phyloP scores from a whole-genome alignment of 2,329 filamentous ascomycete species.

The Pseudophaeomoniella oleicola region DNA sequence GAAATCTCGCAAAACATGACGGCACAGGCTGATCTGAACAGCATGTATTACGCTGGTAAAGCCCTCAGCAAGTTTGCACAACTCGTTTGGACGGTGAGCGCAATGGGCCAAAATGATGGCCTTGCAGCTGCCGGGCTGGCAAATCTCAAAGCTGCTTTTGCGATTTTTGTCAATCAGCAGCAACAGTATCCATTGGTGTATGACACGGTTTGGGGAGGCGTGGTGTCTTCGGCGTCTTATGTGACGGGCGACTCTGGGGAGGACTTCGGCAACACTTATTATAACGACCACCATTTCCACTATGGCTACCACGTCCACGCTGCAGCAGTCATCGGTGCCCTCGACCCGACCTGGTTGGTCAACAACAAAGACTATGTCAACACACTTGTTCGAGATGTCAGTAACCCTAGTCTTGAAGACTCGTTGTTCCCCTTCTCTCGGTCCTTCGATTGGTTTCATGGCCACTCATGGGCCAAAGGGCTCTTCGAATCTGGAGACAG shows the following conservation, averaged over 20 bases:
- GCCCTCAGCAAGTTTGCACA: slow-evolving; percentile 63
- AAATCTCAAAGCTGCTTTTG: slow-evolving; percentile 52
- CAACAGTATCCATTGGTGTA: slow-evolving; percentile 48
- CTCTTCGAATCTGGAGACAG: slow-evolving; percentile 39
- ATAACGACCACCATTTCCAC: slow-evolving; percentile 51
- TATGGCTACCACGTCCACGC: slow-evolving; percentile 79
- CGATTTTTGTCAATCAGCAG: slow-evolving; percentile 49
- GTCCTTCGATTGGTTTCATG: slow-evolving; percentile 86
- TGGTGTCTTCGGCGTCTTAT: slow-evolving; percentile 66
- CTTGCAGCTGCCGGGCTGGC: slow-evolving; percentile 44
- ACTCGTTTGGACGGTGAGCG: slow-evolving; percentile 50
- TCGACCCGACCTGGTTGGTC: slow-evolving; percentile 62
- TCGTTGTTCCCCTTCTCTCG: slow-evolving; percentile 67
- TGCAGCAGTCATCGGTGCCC: slow-evolving; percentile 64
- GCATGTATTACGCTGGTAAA: slow-evolving; percentile 90
- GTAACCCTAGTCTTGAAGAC: slow-evolving; percentile 60
- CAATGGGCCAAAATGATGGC: slow-evolving; percentile 44
- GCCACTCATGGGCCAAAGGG: slow-evolving; percentile 76
- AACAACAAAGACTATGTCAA: slow-evolving; percentile 70
- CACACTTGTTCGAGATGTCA: slow-evolving; percentile 65
- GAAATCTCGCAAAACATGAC: slow-evolving; percentile 67
- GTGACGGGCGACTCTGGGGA: slow-evolving; percentile 49
- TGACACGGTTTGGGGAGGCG: slow-evolving; percentile 56
- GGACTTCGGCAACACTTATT: slow-evolving; percentile 83
- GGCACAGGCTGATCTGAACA: slow-evolving; percentile 60